Percentiles rank a stretch among this genome's conserved stretches.
These are phyloP conservation scores for Peronosclerospora sorghi DNA, from an alignment of 352 stramenopile species.

Conservation along the genomic window DNA sequence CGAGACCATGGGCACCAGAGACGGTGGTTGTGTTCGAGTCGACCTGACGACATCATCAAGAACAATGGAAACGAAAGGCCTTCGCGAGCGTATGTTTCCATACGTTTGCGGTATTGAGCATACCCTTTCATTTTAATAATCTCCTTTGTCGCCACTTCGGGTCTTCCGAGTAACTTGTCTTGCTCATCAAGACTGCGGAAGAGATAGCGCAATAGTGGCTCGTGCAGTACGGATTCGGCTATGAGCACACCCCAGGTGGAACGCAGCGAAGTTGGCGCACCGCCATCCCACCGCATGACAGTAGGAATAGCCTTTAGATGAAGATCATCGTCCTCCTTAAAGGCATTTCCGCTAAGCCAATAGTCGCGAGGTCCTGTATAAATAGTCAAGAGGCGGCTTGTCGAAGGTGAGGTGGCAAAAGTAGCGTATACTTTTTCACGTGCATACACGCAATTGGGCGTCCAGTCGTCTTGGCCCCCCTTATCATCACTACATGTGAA, in stretches of 20 bases:
- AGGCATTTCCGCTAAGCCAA: slow-evolving; percentile 46
- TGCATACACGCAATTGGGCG: slow-evolving; percentile 30
- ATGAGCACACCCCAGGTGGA: slow-evolving; percentile 53
- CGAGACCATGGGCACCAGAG: slow-evolving; percentile 74
- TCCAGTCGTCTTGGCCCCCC: slow-evolving; percentile 34
- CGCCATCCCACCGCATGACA: slow-evolving; percentile 55
- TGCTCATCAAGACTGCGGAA: slow-evolving; percentile 51
- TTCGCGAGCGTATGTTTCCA: slow-evolving; percentile 13
- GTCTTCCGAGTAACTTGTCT: slow-evolving; percentile 27
- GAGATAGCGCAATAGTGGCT: slow-evolving; percentile 53
- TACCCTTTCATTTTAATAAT: slow-evolving; percentile 36
- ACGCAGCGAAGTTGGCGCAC: slow-evolving; percentile 23
- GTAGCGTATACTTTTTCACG: slow-evolving; percentile 37
- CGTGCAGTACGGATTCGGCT: slow-evolving; percentile 37
- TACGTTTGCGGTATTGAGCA: slow-evolving; percentile 29
- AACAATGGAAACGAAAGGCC: slow-evolving; percentile 59
- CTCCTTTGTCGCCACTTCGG: slow-evolving; percentile 35
- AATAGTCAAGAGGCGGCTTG: slow-evolving; percentile 45
- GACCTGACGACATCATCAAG: slow-evolving; percentile 56
- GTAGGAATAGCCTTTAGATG: slow-evolving; percentile 53
- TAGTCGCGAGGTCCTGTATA: slow-evolving; percentile 41
- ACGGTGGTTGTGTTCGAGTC: slow-evolving; percentile 47
- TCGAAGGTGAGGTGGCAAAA: slow-evolving; percentile 37
- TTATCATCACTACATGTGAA: slow-evolving; percentile 56
- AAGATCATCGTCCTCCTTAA: slow-evolving; percentile 49